Base-by-base conservation (phyloP, 352 stramenopile genomes). In the Elongisporangium senticosum region DNA sequence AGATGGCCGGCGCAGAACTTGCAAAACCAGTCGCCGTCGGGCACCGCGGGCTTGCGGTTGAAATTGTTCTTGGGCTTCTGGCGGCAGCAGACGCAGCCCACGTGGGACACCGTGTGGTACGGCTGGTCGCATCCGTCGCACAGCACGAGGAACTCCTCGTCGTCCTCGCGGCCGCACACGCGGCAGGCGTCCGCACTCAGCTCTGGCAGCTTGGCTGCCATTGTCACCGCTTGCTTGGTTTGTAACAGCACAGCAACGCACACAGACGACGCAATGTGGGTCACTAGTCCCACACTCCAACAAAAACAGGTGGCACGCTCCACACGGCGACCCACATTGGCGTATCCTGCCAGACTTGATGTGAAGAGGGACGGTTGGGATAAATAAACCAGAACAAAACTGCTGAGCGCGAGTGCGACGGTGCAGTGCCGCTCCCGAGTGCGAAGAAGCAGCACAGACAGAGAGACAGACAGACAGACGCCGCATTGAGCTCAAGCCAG, bases 11-110 rank as follows among this genome's bases (percentile, higher is more conserved):
- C 77, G 60, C 83, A 93, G 50, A 93, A 89, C 68, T 93, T 93
- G 79, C 83, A 90, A 59, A 90, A 93, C 83, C 83, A 93, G 65
- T 93, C 83, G 60, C 83, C 83, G 22, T 93, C 80, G 28, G 83
- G 83, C 57, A 93, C 83, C 0, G 79, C 66, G 11, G 78, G 80
- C 58, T 89, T 87, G 66, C 80, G 80, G 47, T 76, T 78, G 65
- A 90, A 90, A 63, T 79, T 87, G 69, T 79, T 85, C 63, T 83
- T 85, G 53, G 83, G 83, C 62, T 90, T 90, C 39, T 77, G 71
- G 55, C 75, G 74, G 67, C 83, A 93, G 71, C 83, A 93, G 21
- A 83, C 79, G 68, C 83, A 93, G 55, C 83, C 83, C 11, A 79
- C 62, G 61, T 85, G 76, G 70, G 81, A 93, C 40, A 69, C 73